Base-by-base conservation (phyloP, 2,329 filamentous ascomycete genomes). In the Aspergillus pseudoterreus region DNA sequence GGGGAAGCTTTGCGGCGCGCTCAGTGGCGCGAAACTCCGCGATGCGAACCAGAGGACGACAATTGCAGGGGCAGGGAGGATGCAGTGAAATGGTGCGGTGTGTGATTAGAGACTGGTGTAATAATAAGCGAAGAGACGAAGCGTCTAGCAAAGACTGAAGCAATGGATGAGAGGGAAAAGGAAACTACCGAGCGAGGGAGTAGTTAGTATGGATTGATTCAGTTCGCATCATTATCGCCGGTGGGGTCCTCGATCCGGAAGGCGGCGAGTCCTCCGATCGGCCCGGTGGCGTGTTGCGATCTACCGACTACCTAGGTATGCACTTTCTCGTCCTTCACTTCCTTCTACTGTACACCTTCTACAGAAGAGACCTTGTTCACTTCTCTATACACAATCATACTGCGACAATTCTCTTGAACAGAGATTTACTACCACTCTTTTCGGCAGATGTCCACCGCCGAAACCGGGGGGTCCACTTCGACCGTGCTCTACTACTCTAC, bases 1-100 rank as follows among this genome's bases (percentile, higher is more conserved):
- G 53, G 46, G 30, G 47, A 43, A 42, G 43, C 45, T 45, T 52
- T 56, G 57, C 51, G 59, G 56, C 54, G 61, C 64, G 62, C 60
- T 59, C 50, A 39, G 42, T 56, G 55, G 58, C 60, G 61, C 57
- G 55, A 55, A 49, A 61, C 44, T 38, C 48, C 49, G 53, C 43
- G 51, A 56, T n/a, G 51, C 24, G 44, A 27, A 42, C 36, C 6
- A 33, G 30, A 47, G 6, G 19, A 51, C 46, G 43, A 46, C 21
- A 42, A 47, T 33, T 24, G 15, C 22, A 43, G 35, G 35, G 27
- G 46, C 17, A 35, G 24, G 17, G 30, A 33, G 17, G 15, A 43
- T 24, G 27, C 10, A n/a, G 35, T 8, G 35, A n/a, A 38, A 11
- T 38, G 4, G 12, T 38, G 4, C 15, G 4, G 6, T n/a, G 35